These are phyloP conservation scores for Phlyctochytrium bullatum DNA, from an alignment of 192 early-diverging fungal species.

Conservation along the genomic window DNA sequence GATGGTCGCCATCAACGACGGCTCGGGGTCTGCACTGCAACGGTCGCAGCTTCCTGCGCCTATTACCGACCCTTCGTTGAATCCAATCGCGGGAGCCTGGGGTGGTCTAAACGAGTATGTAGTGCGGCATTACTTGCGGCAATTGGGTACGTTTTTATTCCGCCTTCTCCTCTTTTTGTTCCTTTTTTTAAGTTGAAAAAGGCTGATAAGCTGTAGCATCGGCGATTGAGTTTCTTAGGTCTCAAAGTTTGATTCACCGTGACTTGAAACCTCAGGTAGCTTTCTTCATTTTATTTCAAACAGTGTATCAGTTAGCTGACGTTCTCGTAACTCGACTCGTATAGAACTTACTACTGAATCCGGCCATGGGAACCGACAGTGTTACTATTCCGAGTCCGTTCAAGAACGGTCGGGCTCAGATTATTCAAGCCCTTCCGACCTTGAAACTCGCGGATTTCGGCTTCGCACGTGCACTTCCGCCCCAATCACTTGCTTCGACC, in stretches of 20 bases:
- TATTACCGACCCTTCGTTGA: not conserved
- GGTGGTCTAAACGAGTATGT: slow-evolving; percentile 80
- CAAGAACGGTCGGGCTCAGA: slow-evolving; percentile 23
- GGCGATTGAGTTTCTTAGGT: slow-evolving; percentile 85
- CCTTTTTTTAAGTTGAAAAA: slow-evolving; percentile 10
- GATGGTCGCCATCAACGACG: too few relatives aligned
- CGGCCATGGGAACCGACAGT: too few relatives aligned
- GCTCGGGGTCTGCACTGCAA: not conserved
- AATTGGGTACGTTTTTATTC: slow-evolving; percentile 59
- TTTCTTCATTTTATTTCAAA: not conserved
- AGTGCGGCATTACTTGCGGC: slow-evolving; percentile 80
- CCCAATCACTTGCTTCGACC: slow-evolving; percentile 85
- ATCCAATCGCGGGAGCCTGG: slow-evolving; percentile 45
- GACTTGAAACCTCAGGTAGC: slow-evolving; percentile 95
- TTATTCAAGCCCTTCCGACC: slow-evolving; percentile 61
- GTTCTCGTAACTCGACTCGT: too few relatives aligned
- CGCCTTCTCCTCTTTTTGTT: slow-evolving; percentile 8
- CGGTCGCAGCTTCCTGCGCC: slow-evolving; percentile 37
- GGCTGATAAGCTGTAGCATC: slow-evolving; percentile 43
- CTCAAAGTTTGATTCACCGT: slow-evolving; percentile 87
- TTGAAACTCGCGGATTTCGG: slow-evolving; percentile 98
- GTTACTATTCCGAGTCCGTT: slow-evolving; percentile 41
- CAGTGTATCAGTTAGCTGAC: slow-evolving; percentile 1
- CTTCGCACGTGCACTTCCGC: slow-evolving; percentile 86
- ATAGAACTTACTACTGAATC: slow-evolving; percentile 79